Evolutionary conservation across 768 basidiomycete species (phyloP), one percentile per base, ranked within the genome.

Genomic region (Leccinum variicolor): DNA sequence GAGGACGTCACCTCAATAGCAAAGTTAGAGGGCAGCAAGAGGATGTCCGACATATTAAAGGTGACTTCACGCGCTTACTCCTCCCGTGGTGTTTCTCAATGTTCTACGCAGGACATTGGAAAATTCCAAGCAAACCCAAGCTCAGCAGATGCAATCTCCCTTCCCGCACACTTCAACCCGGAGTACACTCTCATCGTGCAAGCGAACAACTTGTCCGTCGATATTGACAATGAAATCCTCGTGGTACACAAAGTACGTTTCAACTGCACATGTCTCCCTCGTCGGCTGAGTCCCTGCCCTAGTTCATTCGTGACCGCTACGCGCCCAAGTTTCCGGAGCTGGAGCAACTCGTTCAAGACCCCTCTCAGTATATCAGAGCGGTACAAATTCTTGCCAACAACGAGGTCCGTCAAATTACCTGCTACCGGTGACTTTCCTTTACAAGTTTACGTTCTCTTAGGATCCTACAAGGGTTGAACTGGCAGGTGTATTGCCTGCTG

Each of bases 271-370:
- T 53, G n/a, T 15, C 61, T 52, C 17, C 26, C 47, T 46, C 29
- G 56, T 34, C 48, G 57, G 25, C 58, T 65, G 55, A 61, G 36
- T 48, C 17, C 60, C 51, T 7, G 34, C 33, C 36, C 9, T 64
- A 95, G 91, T 98, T 98, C 80, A 95, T 98, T 68, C 87, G 97
- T 61, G 97, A 99, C 70, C 96, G 98, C 74, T 99, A 98, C 71
- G 84, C 90, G 1, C 82, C 90, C 28, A 91, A 93, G 61, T 99
- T 99, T 73, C 96, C 97, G 26, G 97, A 98, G 66, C 83, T 99
- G 28, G 97, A 98, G 72, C 92, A 97, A 66, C 84, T 99, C 31
- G 90, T 99, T 19, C 83, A 87, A 4, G 94, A 98, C 64, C 91
- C 97, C 8, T 79, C 85, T 50, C 91, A 94, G 80, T 98, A 92